Conservation (phyloP, 2,329 filamentous ascomycete genomes). For the Bipolaris oryzae region DNA sequence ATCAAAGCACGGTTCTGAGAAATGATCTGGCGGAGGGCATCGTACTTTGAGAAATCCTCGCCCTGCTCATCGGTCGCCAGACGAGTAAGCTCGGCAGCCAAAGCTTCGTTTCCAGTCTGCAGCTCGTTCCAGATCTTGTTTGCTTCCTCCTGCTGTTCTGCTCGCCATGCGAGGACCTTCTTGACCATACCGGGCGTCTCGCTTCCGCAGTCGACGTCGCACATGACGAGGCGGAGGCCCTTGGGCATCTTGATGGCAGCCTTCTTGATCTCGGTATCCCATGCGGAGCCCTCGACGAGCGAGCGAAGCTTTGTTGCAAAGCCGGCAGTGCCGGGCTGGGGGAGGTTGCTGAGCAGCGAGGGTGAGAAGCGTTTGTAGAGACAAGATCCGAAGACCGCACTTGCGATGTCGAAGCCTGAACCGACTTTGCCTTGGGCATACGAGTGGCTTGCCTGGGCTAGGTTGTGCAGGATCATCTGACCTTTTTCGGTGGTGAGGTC, state of each 20-base stretch:
- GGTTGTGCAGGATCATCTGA: constrained; percentile 77
- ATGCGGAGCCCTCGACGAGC: constrained; percentile 68
- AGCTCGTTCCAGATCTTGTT: constrained; percentile 75
- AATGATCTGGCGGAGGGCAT: constrained; percentile 60
- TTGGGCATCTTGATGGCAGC: constrained; percentile 72
- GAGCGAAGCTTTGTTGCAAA: constrained; percentile 71
- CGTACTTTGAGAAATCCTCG: constrained; percentile 48
- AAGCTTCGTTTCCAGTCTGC: constrained; percentile 73
- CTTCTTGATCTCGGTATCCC: constrained; percentile 81
- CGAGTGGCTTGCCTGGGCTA: constrained; percentile 91
- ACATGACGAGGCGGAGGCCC: constrained; percentile 84
- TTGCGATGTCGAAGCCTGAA: constrained; percentile 92
- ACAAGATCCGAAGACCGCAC: constrained; percentile 90
- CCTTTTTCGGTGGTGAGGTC: constrained; percentile 62
- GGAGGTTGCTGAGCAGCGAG: constrained; percentile 68
- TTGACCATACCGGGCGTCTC: constrained; percentile 97
- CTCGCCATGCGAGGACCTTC: constrained; percentile 82
- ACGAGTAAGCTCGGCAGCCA: constrained; percentile 68
- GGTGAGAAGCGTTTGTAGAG: constrained; percentile 93
- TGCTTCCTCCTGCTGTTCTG: constrained; percentile 67
- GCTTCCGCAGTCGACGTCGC: constrained; percentile 92
- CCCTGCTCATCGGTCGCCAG: constrained; percentile 53
- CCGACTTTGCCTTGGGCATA: constrained; percentile 96
- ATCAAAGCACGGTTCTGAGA: constrained; percentile 65
- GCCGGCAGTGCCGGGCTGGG: constrained; percentile 67